A percentile compares a stretch with the other conserved stretches of the same genome.
Evolutionary conservation across 495 filamentous ascomycete genomes (phyloP).

Genomic region (Chaetomium fimeti): DNA sequence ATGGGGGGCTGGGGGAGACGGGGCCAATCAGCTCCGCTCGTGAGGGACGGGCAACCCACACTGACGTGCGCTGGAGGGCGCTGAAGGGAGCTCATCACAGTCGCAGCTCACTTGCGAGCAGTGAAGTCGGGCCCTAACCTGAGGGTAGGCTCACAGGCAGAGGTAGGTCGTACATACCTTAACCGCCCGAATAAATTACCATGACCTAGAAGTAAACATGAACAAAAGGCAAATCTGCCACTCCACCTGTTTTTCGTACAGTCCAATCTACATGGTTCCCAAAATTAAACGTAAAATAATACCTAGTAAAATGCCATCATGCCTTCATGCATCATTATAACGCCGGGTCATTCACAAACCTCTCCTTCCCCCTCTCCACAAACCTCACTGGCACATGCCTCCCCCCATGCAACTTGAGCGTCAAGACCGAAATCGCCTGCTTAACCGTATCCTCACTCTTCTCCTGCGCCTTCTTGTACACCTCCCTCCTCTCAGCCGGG

Average conservation of each 20-base stretch:
- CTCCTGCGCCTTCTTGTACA: conserved; percentile 56
- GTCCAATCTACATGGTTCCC: too few species aligned
- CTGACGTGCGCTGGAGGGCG: not conserved
- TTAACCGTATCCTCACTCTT: conserved; percentile 47
- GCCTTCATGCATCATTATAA: not conserved
- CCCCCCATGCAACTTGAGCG: conserved; percentile 59
- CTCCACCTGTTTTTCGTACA: too few species aligned
- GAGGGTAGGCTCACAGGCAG: too few species aligned
- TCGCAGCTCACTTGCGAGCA: too few species aligned
- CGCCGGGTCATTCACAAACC: conserved; percentile 50
- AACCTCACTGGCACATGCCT: conserved; percentile 58
- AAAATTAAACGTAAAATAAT: too few species aligned
- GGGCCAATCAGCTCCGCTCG: conserved; percentile 15
- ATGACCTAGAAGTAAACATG: too few species aligned
- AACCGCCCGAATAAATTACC: too few species aligned
- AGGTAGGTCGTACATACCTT: too few species aligned
- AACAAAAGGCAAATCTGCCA: too few species aligned
- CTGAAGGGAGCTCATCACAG: not conserved
- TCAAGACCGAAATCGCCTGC: conserved; percentile 55
- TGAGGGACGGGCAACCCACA: not conserved
- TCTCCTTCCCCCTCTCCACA: conserved; percentile 61
- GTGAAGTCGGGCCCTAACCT: too few species aligned
- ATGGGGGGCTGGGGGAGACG: conserved; percentile 22
- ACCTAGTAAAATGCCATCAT: too few species aligned
- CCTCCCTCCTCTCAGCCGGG: conserved; percentile 43